Base-by-base conservation (phyloP, 371 early-diverging fungal species). In the Dipsacomyces acuminosporus region DNA sequence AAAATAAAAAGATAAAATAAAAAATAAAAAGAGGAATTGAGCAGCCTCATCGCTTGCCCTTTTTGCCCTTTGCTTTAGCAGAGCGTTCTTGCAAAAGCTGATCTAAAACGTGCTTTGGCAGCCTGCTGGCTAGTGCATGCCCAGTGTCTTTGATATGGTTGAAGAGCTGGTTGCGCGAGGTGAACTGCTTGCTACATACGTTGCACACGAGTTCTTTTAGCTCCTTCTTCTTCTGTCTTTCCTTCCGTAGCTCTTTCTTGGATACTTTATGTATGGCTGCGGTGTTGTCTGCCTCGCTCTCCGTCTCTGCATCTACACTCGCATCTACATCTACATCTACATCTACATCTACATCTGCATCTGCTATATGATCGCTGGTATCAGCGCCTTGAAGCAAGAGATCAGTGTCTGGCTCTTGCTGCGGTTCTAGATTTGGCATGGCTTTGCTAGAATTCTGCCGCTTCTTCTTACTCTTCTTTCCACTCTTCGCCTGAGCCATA, bases 141-240 rank as follows among this genome's bases (percentile, higher is more conserved):
- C 82, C 82, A 6, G 71, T 71, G 20, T 56, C 61, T 33, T 74
- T 64, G 36, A 85, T 75, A 47, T 85, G 85, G 8, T 74, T 65
- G 59, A 84, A 85, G 15, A 85, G 72, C 54, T 78, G 77, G 61
- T 76, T 82, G 13, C 82, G 73, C 20, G 80, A 61, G 4, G 61
- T 23, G 59, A 83, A 85, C 15, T 21, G 59, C 24, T 55, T 56
- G 30, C 14, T 15, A 66, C 85, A 85, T 4, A 78, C 80, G 43
- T 79, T 78, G 73, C 85, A 85, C 2, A n/a, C 30, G 21, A 53
- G 61, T n/a, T 51, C 57, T 9, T 47, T 42, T 18, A 23, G 51
- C 7, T 52, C 41, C 44, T 59, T 59, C 22, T 23, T 54, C 47
- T 69, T 51, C 51, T 61, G 51, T 35, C 67, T 55, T 38, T 77